A percentile compares a stretch with the other conserved stretches of the same genome.
Evolutionary conservation across 2,329 filamentous ascomycete genomes (phyloP).

Genomic region (Claviceps sp.): DNA sequence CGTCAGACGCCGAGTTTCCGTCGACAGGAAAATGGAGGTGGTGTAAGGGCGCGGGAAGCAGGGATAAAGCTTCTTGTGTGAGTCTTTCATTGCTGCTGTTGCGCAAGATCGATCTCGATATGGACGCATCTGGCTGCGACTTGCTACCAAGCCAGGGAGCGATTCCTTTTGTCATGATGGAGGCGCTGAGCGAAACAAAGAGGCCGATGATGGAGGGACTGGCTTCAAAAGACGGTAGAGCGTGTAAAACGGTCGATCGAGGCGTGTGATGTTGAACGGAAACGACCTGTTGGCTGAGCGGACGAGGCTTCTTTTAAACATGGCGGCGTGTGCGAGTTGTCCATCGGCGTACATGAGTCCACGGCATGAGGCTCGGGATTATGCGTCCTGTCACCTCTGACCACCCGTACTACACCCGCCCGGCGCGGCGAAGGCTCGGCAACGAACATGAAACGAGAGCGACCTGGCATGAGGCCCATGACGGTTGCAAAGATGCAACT

Average conservation of each 20-base stretch:
- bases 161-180: neutral
- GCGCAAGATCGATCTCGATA: neutral
- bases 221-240: neutral
- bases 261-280: too few species aligned
- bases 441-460: too few species aligned
- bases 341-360: too few species aligned
- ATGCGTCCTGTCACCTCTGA: too few species aligned
- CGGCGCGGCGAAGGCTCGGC: too few species aligned
- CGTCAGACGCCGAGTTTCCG: neutral
- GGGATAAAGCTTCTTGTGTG: neutral
- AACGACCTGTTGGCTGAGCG: too few species aligned
- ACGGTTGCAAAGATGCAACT: too few species aligned
- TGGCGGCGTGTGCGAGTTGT: too few species aligned
- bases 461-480: too few species aligned
- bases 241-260: neutral
- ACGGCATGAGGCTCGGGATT: too few species aligned
- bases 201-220: neutral
- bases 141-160: neutral
- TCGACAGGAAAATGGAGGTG: neutral
- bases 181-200: neutral
- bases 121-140: neutral
- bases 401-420: too few species aligned
- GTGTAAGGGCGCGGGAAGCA: neutral
- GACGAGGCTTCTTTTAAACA: too few species aligned
- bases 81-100: neutral